A percentile compares a stretch with the other conserved stretches of the same genome.
Conservation (phyloP, 805 yeast genomes). For the Cyberlindnera japonica region DNA sequence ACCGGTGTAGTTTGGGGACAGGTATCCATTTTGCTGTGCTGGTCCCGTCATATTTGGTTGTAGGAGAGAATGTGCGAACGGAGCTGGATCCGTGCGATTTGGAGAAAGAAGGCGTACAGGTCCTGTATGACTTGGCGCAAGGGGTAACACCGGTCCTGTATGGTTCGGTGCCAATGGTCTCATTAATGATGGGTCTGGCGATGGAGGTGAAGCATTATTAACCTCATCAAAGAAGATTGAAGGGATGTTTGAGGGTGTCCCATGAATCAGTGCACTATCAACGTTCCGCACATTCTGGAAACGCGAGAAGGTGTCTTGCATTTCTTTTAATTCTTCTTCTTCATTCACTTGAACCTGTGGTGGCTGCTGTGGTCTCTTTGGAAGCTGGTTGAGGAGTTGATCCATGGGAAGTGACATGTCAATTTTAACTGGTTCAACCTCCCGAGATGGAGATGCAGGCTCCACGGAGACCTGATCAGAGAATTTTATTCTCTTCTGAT, state of each 20-base stretch:
- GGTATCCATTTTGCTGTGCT: constrained; percentile 4
- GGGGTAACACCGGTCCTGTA: constrained; percentile 14
- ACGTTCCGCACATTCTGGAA: constrained; percentile 71
- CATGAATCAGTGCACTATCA: constrained; percentile 71
- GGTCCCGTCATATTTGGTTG: constrained; percentile 5
- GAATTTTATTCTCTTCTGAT: constrained; percentile 57
- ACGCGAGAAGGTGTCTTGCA: constrained; percentile 69
- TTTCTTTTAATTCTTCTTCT: constrained; percentile 65
- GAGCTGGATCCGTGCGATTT: constrained; percentile 10
- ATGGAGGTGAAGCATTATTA: constrained; percentile 7
- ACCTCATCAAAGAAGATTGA: constrained; percentile 31
- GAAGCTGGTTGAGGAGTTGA: constrained; percentile 51
- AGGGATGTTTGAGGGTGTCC: constrained; percentile 58
- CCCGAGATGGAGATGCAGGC: constrained; percentile 11
- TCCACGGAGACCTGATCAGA: constrained; percentile 51
- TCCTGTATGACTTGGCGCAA: constrained; percentile 7
- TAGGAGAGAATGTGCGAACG: constrained; percentile 24
- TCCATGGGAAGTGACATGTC: constrained; percentile 77
- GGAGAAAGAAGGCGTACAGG: constrained; percentile 2
- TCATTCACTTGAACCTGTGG: constrained; percentile 59
- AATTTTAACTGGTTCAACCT: constrained; percentile 30
- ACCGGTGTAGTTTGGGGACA: constrained; percentile 16
- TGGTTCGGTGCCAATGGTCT: constrained; percentile 19
- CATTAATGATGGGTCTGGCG: constrained; percentile 28
- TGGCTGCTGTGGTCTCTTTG: constrained; percentile 39